These are phyloP conservation scores for Aspergillaceae sp. DNA, from an alignment of 2,329 filamentous ascomycete species.

Conservation along the genomic window DNA sequence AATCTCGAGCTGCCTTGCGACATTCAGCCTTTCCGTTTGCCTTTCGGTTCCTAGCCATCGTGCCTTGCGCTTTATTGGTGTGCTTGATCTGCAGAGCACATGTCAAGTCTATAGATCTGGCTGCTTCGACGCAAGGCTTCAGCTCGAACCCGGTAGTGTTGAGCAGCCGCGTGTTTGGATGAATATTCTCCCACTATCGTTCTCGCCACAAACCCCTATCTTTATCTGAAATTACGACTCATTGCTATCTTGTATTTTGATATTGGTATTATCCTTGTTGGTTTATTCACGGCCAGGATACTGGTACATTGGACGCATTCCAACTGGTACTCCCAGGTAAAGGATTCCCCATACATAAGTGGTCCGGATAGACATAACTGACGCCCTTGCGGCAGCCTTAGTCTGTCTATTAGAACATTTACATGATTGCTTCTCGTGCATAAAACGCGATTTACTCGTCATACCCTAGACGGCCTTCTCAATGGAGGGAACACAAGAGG, in stretches of 20 bases:
- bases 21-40: background rate
- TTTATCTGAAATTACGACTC: no score
- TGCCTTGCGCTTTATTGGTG: background rate
- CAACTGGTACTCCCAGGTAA: background rate
- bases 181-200: background rate
- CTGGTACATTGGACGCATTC: background rate
- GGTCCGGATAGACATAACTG: no score
- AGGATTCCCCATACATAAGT: slow-evolving; percentile 5
- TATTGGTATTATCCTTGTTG: background rate
- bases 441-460: slow-evolving; percentile 6
- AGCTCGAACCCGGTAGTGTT: background rate
- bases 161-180: background rate
- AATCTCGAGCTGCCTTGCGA: background rate
- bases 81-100: background rate
- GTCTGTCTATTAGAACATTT: slow-evolving; percentile 4
- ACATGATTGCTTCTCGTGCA: slow-evolving; percentile 20
- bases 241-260: background rate
- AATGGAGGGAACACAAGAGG: slow-evolving; percentile 48
- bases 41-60: background rate
- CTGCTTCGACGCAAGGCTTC: background rate
- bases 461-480: slow-evolving; percentile 14
- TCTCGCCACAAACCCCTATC: background rate
- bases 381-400: slow-evolving; percentile 1
- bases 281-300: background rate
- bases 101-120: background rate